Evolutionary conservation across 1,284 basidiomycete genomes (phyloP).

Genomic region (Cutaneotrichosporon cavernicola): DNA sequence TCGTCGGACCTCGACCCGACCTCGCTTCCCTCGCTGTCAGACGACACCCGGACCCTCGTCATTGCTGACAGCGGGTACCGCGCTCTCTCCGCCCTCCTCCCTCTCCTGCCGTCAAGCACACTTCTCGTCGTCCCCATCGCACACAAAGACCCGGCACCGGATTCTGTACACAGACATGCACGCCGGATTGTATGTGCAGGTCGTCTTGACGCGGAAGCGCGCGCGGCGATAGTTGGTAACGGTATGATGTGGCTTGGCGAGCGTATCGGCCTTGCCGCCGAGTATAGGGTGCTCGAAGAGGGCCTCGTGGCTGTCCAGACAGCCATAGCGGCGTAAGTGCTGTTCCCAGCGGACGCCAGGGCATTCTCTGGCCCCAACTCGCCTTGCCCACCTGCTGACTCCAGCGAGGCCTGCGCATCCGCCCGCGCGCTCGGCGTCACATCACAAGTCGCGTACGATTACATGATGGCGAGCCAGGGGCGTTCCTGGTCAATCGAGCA

Average conservation of each 20-base stretch:
- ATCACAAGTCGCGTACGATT: background rate
- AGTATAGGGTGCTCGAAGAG: constrained; percentile 4
- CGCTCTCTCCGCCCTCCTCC: background rate
- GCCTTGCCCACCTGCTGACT: background rate
- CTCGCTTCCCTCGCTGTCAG: background rate
- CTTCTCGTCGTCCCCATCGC: background rate
- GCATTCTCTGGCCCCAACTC: background rate
- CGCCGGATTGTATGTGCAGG: background rate
- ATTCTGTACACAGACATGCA: background rate
- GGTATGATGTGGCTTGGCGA: constrained; percentile 1
- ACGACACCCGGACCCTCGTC: background rate
- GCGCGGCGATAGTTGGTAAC: background rate
- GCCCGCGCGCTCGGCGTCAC: constrained; percentile 1
- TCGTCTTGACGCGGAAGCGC: background rate
- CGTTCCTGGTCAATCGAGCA: background rate
- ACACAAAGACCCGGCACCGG: background rate
- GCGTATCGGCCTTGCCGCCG: background rate
- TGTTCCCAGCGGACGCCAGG: no score
- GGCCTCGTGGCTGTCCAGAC: constrained; percentile 1
- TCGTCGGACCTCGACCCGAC: background rate
- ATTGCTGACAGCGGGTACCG: background rate
- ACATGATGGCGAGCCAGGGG: background rate
- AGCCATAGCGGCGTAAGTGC: background rate
- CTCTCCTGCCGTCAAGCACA: background rate
- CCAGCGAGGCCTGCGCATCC: constrained; percentile 1